Evolutionary conservation across 371 early-diverging fungal genomes (phyloP).

Genomic region (Mortierella sp.): DNA sequence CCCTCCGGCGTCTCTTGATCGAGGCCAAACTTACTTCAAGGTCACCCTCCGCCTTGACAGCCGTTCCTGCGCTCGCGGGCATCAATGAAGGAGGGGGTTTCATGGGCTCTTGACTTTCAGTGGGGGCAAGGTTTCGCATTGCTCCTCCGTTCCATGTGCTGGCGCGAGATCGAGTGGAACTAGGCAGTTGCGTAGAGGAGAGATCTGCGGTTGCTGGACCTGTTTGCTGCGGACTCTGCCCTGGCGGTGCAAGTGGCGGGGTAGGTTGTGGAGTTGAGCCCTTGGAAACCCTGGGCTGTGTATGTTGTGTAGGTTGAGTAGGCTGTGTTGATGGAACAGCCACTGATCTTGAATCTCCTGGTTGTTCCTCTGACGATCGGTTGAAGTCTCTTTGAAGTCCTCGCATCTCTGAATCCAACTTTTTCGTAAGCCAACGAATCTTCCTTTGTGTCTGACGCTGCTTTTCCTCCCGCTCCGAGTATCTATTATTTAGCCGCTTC

Average conservation of each 20-base stretch:
- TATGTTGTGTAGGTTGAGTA: neutral
- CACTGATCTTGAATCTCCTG: neutral
- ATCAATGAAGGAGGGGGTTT: neutral
- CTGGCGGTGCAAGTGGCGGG: neutral
- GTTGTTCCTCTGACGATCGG: neutral
- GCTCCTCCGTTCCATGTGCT: neutral
- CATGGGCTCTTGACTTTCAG: neutral
- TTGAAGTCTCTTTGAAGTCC: neutral
- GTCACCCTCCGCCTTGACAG: neutral
- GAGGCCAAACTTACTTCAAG: neutral
- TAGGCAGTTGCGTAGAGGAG: neutral
- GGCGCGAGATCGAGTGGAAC: neutral
- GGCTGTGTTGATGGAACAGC: neutral
- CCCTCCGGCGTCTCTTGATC: neutral
- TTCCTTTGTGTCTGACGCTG: neutral
- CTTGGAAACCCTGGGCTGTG: neutral
- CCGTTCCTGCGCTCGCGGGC: neutral
- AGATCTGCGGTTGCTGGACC: neutral
- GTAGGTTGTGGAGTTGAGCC: neutral
- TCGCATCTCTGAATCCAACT: neutral
- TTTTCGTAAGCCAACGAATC: constrained; percentile 2
- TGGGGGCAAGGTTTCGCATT: neutral
- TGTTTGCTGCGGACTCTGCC: neutral
- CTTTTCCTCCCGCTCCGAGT: neutral
- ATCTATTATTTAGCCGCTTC: neutral